Evolutionary conservation across 768 basidiomycete genomes (phyloP), one percentile per base, ranked within the genome.

Genomic region (Xerocomus potaroensis): DNA sequence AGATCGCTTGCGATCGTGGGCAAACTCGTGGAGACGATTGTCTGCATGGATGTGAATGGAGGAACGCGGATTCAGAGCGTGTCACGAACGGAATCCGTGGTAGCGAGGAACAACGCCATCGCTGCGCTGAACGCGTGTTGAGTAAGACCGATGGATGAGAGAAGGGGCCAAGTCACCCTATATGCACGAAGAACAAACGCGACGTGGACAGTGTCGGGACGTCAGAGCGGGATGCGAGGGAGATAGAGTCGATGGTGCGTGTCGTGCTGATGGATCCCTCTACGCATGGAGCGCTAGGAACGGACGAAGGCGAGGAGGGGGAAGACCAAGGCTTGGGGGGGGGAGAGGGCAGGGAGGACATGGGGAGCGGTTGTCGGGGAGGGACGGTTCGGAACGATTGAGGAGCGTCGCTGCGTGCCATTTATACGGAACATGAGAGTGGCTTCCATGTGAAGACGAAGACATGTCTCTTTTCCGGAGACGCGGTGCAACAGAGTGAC

Each of bases 11-110:
- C 73, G 50, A 92, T 91, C 16, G 88, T 90, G 14, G 90, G 91
- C 45, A 92, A 66, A 58, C 80, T 81, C 15, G 90, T 92, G 29
- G 90, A 91, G 27, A 92, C 85, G 52, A 91, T 84, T 9, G 77
- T 80, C 75, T 79, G 37, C 18, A 36, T 16, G 23, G 41, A 49
- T 22, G 37, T 58, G 36, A 58, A 43, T 10, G 30, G 36, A 36
- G 29, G 41, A 31, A 36, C 35, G 21, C 15, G 33, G 23, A 27
- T 11, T 34, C 34, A 29, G 31, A 42, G 18, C 36, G 38, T 32
- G 48, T 29, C 49, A 65, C 83, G 51, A 60, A 91, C 90, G 41
- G 86, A 79, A 64, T 91, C 89, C 5, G 89, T 91, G 10, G 89
- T 92, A 3, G 89, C 89, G 10, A 92, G 80, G 64, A 92, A 92